Evolutionary conservation across 2,329 filamentous ascomycete genomes (phyloP).

Genomic region (Seiridium unicorne): DNA sequence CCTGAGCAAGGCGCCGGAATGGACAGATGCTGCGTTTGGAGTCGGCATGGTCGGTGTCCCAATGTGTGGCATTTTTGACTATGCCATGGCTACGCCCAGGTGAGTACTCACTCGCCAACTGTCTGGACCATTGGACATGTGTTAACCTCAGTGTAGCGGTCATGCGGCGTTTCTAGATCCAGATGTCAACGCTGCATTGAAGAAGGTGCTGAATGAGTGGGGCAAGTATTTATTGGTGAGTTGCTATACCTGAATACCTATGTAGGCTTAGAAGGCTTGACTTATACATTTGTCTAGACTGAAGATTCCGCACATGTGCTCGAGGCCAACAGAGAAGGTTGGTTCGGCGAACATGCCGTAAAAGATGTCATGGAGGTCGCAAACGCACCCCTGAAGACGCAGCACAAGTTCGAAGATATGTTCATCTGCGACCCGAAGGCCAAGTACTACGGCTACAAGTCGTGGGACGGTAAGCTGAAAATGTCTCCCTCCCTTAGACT

Average conservation of each 20-base stretch:
- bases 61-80: slow-evolving; percentile 52
- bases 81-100: slow-evolving; percentile 55
- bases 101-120: slow-evolving; percentile 8
- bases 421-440: slow-evolving; percentile 57
- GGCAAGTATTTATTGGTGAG: slow-evolving; percentile 49
- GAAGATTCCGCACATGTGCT: slow-evolving; percentile 54
- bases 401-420: slow-evolving; percentile 55
- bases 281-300: slow-evolving; percentile 25
- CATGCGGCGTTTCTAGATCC: slow-evolving; percentile 54
- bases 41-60: slow-evolving; percentile 55
- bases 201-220: slow-evolving; percentile 57
- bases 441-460: slow-evolving; percentile 53
- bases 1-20: slow-evolving; percentile 48
- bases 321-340: slow-evolving; percentile 41
- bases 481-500: not conserved
- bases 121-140: not conserved
- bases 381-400: slow-evolving; percentile 41
- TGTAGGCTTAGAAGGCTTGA: not conserved
- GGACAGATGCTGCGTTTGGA: slow-evolving; percentile 49
- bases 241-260: not conserved
- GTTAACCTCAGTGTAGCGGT: slow-evolving; percentile 29
- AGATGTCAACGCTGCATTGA: slow-evolving; percentile 52
- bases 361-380: slow-evolving; percentile 50
- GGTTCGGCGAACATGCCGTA: slow-evolving; percentile 52
- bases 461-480: slow-evolving; percentile 50